Percentiles rank a stretch among this genome's conserved stretches.
These are phyloP conservation scores for Ettlia oleoabundans DNA, from an alignment of 139 green algal species.

Conservation along the genomic window DNA sequence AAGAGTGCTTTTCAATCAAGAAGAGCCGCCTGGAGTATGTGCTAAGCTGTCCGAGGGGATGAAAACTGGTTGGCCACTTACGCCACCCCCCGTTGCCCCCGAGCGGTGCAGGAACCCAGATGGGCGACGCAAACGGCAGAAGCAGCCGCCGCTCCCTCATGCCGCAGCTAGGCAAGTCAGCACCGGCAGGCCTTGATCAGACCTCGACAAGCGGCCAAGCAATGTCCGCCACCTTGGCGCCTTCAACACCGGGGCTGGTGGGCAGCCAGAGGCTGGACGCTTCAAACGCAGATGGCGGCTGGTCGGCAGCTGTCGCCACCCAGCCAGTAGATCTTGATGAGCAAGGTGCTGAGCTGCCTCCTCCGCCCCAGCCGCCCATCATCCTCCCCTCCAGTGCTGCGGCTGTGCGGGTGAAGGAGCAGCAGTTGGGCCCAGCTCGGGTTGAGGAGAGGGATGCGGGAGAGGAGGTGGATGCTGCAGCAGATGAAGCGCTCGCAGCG, in stretches of 20 bases:
- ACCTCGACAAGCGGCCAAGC: not conserved
- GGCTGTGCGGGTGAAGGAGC: slow-evolving; percentile 7
- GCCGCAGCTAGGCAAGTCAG: not conserved
- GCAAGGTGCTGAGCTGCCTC: not conserved
- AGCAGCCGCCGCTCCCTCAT: not conserved
- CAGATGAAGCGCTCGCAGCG: not conserved
- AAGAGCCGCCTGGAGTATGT: no score
- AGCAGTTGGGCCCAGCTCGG: not conserved
- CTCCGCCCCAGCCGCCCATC: slow-evolving; percentile 1
- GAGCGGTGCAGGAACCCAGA: not conserved
- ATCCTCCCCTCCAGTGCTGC: slow-evolving; percentile 7
- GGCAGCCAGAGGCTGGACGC: no score
- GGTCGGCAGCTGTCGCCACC: not conserved
- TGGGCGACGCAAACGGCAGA: not conserved
- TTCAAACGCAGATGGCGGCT: no score
- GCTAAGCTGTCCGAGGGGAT: not conserved
- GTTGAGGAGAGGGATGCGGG: not conserved
- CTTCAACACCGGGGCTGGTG: no score
- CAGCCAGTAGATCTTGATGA: not conserved
- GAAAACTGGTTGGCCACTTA: not conserved
- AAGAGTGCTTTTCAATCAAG: no score
- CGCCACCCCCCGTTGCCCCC: no score
- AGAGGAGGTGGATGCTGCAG: not conserved
- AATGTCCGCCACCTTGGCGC: not conserved
- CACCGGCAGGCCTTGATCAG: no score